A percentile compares a stretch with the other conserved stretches of the same genome.
Evolutionary conservation across 345 rosid genomes (phyloP).

Genomic region (Eucalyptus dawsonii): DNA sequence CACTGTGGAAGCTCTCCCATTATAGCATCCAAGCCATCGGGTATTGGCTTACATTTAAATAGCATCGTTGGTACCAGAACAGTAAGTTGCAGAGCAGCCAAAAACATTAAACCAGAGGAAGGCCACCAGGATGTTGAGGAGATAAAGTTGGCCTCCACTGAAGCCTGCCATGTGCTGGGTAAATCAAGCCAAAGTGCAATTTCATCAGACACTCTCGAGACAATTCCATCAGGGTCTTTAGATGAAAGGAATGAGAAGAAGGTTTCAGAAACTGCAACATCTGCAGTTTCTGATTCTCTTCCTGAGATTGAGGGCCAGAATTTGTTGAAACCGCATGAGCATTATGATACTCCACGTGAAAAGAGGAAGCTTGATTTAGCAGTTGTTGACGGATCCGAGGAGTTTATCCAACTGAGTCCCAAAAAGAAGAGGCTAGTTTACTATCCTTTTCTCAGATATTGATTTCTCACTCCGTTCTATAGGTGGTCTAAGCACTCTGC

Average conservation of each 20-base stretch:
- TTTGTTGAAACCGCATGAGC: neutral
- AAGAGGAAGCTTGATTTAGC: constrained; percentile 19
- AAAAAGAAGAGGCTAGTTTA: constrained; percentile 29
- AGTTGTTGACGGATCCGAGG: constrained; percentile 15
- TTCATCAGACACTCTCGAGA: neutral
- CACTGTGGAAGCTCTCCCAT: constrained; percentile 6
- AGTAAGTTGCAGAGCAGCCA: constrained; percentile 2
- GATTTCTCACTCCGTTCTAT: neutral
- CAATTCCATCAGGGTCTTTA: neutral
- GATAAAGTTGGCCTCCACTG: neutral
- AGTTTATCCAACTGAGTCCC: constrained; percentile 20
- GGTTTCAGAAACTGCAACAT: constrained; percentile 1
- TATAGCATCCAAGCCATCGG: constrained; percentile 24
- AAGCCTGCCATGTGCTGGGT: neutral
- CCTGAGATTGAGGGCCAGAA: constrained; percentile 1
- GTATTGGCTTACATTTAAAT: constrained; percentile 54
- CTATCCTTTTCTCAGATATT: neutral
- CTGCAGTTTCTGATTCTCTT: constrained; percentile 11
- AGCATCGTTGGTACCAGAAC: constrained; percentile 21
- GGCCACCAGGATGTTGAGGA: neutral
- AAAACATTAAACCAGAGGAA: neutral
- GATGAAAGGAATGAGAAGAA: constrained; percentile 5
- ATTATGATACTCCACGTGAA: constrained; percentile 5
- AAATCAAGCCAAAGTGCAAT: neutral
- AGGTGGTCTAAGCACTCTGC: neutral